These are phyloP conservation scores for Cutaneotrichosporon spelunceum DNA, from an alignment of 1,284 basidiomycete species.

Conservation along the genomic window DNA sequence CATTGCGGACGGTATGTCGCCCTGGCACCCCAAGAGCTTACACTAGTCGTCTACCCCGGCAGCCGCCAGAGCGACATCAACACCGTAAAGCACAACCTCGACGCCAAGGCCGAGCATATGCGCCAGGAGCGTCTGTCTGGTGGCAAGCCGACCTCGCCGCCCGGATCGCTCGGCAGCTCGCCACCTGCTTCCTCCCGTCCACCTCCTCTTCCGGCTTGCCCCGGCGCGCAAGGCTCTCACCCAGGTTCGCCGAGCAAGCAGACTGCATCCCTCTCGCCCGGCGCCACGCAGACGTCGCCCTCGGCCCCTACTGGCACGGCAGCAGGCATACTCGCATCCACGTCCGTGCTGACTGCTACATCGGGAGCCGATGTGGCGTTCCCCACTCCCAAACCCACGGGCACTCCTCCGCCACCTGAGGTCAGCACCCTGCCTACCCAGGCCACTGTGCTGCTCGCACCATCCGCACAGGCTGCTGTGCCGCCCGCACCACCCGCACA, in stretches of 20 bases:
- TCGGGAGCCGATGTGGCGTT: background rate
- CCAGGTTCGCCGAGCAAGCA: background rate
- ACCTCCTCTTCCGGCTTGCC: background rate
- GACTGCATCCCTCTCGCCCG: background rate
- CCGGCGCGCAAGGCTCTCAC: background rate
- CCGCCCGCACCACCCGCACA: background rate
- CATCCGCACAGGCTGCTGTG: background rate
- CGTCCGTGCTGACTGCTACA: background rate
- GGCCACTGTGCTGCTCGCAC: background rate
- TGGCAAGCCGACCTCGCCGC: background rate
- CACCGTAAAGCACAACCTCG: conserved; percentile 4
- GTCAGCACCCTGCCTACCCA: background rate
- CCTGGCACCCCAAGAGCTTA: background rate
- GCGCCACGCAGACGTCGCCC: background rate
- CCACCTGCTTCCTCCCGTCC: background rate
- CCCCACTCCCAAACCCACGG: background rate
- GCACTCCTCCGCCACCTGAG: background rate
- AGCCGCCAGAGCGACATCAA: background rate
- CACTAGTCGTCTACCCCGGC: background rate
- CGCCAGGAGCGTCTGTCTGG: background rate
- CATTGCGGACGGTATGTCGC: background rate
- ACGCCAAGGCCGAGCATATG: background rate
- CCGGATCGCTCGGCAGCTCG: background rate
- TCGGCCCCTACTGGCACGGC: background rate
- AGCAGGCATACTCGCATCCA: background rate